Base-by-base conservation (phyloP, 2,329 filamentous ascomycete genomes). In the Chaetothyriales sp. region DNA sequence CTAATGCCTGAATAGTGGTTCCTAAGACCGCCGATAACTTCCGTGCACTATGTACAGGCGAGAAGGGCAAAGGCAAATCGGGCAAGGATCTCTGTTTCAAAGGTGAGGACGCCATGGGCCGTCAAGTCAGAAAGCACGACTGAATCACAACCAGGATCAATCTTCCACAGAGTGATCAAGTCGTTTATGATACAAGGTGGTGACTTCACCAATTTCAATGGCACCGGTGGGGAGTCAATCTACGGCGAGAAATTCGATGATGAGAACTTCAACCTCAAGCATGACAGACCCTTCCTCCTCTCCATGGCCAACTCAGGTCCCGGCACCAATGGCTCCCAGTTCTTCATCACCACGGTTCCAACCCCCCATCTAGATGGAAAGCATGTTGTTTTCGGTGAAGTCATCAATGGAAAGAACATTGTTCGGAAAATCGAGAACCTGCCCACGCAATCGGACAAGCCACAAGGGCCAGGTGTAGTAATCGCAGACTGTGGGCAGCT, bases 131-230 rank as follows among this genome's bases (percentile, higher is more conserved):
- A 37, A 50, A 44, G 28, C 49, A 43, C 45, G 25, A 37, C 45
- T 47, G 48, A 55, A 55, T 54, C n/a, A 37, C 18, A 15, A 20
- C 29, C 52, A 74, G 85, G 87, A 61, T 94, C 86, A 55, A 75
- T 74, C 62, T 97, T 98, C 77, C 90, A 98, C 75, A 86, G 90
- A 49, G 86, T 98, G 58, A 98, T 98, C 74, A 95, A 95, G 77
- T 80, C 86, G 64, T 98, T 98, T 72, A 97, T 98, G 90, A 92
- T 95, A 65, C 86, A 95, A 73, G 89, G 92, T 65, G 90, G 92
- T 70, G 92, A 97, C 70, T 98, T 98, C 69, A 98, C 90, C 47
- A 83, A 81, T 51, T 88, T 88, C 67, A 90, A 97, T 67, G 92
- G 90, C 59, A 97, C 90, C 22, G 90, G 90, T 58, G 90, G 90